These are phyloP conservation scores for Ophiostoma sp. DNA, from an alignment of 2,329 filamentous ascomycete species.

Conservation along the genomic window DNA sequence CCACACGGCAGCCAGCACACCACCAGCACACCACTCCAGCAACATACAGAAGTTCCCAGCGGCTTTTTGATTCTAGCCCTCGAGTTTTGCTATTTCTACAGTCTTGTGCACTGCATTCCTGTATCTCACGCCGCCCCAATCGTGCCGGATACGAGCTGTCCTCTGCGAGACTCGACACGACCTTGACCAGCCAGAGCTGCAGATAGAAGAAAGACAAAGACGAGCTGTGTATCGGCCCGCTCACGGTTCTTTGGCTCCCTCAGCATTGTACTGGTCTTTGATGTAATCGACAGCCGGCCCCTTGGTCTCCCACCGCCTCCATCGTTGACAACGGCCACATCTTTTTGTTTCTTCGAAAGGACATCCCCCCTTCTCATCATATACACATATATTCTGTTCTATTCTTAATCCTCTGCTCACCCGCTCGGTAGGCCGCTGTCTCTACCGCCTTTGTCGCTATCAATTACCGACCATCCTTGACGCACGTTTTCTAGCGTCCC, in stretches of 20 bases:
- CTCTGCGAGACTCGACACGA: not conserved
- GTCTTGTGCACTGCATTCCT: not conserved
- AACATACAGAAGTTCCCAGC: not conserved
- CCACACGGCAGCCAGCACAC: constrained; percentile 10
- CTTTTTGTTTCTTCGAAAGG: no score
- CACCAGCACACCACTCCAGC: not conserved
- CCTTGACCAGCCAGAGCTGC: not conserved
- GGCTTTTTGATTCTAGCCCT: not conserved
- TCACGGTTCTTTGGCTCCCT: not conserved
- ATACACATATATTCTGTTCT: not conserved
- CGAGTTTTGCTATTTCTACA: not conserved
- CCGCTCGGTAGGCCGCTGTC: not conserved
- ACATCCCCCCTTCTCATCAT: not conserved
- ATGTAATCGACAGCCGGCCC: no score
- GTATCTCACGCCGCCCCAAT: not conserved
- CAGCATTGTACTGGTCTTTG: no score
- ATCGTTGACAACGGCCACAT: not conserved
- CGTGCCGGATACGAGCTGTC: not conserved
- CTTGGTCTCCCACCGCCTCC: no score
- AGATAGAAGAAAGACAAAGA: constrained; percentile 5
- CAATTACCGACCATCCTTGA: not conserved
- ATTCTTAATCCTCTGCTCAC: not conserved
- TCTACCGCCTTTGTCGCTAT: not conserved
- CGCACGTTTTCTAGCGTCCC: constrained; percentile 1
- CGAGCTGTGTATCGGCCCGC: not conserved